A percentile compares a stretch with the other conserved stretches of the same genome.
Conservation (phyloP, 352 stramenopile species). For the Plasmopara viticola region DNA sequence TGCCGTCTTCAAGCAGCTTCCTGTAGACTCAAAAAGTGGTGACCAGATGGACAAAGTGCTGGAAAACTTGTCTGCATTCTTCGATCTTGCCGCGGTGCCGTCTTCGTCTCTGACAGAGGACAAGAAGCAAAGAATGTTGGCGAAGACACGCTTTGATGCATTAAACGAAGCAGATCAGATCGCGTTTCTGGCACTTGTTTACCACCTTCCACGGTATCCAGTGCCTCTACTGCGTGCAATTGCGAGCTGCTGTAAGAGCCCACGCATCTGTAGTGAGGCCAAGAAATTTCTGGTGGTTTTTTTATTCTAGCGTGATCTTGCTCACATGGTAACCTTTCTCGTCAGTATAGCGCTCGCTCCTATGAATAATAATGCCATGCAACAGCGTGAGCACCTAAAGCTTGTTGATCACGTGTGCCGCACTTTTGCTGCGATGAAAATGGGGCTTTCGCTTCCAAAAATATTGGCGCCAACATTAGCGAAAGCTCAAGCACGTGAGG, state of each 20-base stretch:
- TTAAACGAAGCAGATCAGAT: slow-evolving; percentile 48
- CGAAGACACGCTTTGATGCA: slow-evolving; percentile 45
- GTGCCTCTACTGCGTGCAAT: slow-evolving; percentile 60
- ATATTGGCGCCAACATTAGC: too few relatives aligned
- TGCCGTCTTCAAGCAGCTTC: slow-evolving; percentile 72
- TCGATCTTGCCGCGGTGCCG: slow-evolving; percentile 35
- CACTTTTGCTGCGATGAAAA: too few relatives aligned
- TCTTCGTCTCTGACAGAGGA: slow-evolving; percentile 20
- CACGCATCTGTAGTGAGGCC: slow-evolving; percentile 48
- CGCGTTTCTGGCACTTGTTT: slow-evolving; percentile 65
- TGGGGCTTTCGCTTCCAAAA: too few relatives aligned
- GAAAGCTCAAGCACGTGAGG: too few relatives aligned
- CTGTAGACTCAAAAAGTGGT: slow-evolving; percentile 34
- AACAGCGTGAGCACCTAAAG: too few relatives aligned
- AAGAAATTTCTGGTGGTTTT: slow-evolving; percentile 84
- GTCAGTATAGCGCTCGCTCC: too few relatives aligned
- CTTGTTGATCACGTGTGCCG: too few relatives aligned
- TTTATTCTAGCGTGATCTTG: too few relatives aligned
- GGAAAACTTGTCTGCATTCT: slow-evolving; percentile 54
- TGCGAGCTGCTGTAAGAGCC: slow-evolving; percentile 73
- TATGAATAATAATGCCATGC: too few relatives aligned
- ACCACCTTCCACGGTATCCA: slow-evolving; percentile 67
- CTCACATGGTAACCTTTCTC: too few relatives aligned
- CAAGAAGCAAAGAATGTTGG: slow-evolving; percentile 21
- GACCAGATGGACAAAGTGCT: slow-evolving; percentile 52